These are phyloP conservation scores for Solanum etuberosum DNA, from an alignment of 257 asterid genomes.

Conservation along the genomic window DNA sequence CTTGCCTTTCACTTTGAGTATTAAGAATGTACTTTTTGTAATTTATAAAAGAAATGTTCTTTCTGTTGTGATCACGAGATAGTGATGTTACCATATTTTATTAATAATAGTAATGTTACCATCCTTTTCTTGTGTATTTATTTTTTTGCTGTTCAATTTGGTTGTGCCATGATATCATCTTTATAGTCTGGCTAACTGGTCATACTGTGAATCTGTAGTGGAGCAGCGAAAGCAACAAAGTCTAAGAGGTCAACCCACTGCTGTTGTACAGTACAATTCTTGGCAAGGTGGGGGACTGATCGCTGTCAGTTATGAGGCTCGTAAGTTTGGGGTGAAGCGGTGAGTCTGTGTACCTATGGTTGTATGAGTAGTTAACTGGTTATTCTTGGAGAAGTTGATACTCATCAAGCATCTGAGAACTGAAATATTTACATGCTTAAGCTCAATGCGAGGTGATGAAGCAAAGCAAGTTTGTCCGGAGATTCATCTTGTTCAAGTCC, in stretches of 20 bases:
- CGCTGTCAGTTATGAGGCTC: constrained; percentile 95
- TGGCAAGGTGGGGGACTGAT: constrained; percentile 97
- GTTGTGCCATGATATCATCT: background rate
- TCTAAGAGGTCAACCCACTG: constrained; percentile 85
- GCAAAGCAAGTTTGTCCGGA: constrained; percentile 82
- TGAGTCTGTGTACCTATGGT: constrained; percentile 5
- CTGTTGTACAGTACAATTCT: constrained; percentile 90
- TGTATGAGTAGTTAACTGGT: background rate
- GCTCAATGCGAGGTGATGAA: constrained; percentile 95
- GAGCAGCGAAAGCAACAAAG: constrained; percentile 81
- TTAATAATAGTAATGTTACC: background rate
- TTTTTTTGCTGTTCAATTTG: background rate
- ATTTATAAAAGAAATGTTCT: background rate
- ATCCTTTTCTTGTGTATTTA: background rate
- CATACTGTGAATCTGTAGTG: constrained; percentile 30
- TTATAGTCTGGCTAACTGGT: constrained; percentile 1
- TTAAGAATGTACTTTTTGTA: background rate
- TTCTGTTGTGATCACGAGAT: background rate
- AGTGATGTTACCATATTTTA: background rate
- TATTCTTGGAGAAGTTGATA: background rate
- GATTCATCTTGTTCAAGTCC: constrained; percentile 93
- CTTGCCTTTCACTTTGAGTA: background rate
- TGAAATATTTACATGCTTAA: constrained; percentile 3
- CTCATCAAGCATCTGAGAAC: background rate
- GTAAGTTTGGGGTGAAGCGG: constrained; percentile 83